Conservation (phyloP, 345 rosid genomes). For the Linum lewisii region DNA sequence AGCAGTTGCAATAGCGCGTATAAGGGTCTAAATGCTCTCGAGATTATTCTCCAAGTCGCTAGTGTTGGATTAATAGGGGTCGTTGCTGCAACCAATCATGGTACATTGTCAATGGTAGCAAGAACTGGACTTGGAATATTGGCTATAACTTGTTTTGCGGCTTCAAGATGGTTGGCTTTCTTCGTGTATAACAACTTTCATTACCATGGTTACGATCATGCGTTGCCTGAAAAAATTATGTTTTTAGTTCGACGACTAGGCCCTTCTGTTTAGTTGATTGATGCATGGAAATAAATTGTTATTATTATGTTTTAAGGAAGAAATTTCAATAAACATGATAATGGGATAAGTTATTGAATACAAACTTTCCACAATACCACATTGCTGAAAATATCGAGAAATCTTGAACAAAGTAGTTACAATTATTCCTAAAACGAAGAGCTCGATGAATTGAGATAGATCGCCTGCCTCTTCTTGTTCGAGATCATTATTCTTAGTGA, state of each 20-base stretch:
- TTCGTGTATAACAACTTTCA: conserved; percentile 5
- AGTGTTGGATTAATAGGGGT: conserved; percentile 1
- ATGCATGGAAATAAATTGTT: no score
- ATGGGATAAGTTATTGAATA: no score
- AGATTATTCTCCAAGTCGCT: neutral
- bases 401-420: no score
- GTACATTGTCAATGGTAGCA: neutral
- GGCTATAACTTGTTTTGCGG: neutral
- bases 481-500: conserved; percentile 27
- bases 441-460: conserved; percentile 32
- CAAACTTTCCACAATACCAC: no score
- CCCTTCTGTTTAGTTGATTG: neutral
- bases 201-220: conserved; percentile 5
- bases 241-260: neutral
- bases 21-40: neutral
- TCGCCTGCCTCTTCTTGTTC: conserved; percentile 34
- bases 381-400: no score
- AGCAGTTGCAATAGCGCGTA: conserved; percentile 4
- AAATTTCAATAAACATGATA: no score
- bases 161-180: conserved; percentile 8
- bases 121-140: neutral
- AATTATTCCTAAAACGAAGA: conserved; percentile 21
- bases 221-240: neutral
- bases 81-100: conserved; percentile 2
- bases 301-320: no score